Conservation (phyloP, 23 red algal genomes). For the Agarophyton chilense region DNA sequence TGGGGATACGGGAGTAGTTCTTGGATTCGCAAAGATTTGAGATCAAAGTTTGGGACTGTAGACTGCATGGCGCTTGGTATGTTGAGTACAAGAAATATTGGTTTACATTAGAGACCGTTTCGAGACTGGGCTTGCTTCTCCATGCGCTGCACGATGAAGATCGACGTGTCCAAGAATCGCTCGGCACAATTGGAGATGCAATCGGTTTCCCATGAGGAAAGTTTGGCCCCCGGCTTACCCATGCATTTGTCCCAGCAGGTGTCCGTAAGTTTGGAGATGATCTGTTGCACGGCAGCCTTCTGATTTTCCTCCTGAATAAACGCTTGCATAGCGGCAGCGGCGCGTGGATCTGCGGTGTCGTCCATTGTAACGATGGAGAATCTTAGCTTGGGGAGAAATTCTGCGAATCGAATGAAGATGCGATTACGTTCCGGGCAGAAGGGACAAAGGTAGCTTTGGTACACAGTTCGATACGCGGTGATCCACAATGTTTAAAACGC, state of each 20-base stretch:
- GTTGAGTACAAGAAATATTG: background rate
- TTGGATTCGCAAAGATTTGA: background rate
- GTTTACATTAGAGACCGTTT: slow-evolving; percentile 21
- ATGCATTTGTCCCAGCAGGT: slow-evolving; percentile 99
- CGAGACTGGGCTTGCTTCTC: slow-evolving; percentile 48
- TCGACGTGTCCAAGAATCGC: slow-evolving; percentile 88
- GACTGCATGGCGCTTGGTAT: background rate
- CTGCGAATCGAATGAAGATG: background rate
- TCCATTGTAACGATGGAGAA: background rate
- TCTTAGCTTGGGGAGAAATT: no score
- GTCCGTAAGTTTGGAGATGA: slow-evolving; percentile 96
- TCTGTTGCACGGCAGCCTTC: slow-evolving; percentile 95
- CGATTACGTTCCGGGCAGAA: no score
- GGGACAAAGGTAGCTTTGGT: no score
- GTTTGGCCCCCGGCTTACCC: slow-evolving; percentile 90
- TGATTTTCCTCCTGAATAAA: slow-evolving; percentile 98
- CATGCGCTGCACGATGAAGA: slow-evolving; percentile 95
- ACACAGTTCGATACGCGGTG: no score
- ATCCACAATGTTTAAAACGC: no score
- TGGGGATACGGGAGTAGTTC: background rate
- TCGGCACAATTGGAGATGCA: slow-evolving; percentile 98
- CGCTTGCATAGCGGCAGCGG: slow-evolving; percentile 69
- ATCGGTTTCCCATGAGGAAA: slow-evolving; percentile 88
- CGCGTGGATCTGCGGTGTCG: slow-evolving; percentile 30
- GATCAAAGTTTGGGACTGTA: background rate